Conservation (phyloP, 2,329 filamentous ascomycete species). For the Colletotrichum salicis region DNA sequence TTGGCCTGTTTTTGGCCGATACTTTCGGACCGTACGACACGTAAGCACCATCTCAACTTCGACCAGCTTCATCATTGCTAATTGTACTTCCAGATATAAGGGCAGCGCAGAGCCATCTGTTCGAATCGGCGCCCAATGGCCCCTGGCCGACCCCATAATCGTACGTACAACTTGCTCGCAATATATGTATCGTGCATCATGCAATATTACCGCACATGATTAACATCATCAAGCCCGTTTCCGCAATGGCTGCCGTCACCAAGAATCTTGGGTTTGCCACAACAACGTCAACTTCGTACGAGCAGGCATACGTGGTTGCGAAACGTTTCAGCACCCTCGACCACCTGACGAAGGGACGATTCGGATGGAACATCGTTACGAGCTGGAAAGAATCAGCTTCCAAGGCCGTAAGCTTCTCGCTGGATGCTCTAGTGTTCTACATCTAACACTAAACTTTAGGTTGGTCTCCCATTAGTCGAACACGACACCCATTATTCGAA, state of each 20-base stretch:
- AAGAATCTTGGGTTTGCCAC: slow-evolving; percentile 72
- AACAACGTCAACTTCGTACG: slow-evolving; percentile 71
- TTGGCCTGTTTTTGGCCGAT: slow-evolving; percentile 73
- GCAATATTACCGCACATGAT: background rate
- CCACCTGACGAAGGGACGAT: slow-evolving; percentile 68
- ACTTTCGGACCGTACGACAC: slow-evolving; percentile 66
- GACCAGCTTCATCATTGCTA: background rate
- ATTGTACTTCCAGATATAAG: slow-evolving; percentile 41
- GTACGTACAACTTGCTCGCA: slow-evolving; percentile 45
- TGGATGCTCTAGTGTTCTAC: accelerated
- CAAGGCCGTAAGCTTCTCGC: slow-evolving; percentile 53
- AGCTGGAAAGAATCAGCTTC: slow-evolving; percentile 67
- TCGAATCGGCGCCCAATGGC: slow-evolving; percentile 71
- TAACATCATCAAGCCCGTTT: slow-evolving; percentile 38
- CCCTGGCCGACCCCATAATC: slow-evolving; percentile 71
- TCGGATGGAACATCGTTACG: slow-evolving; percentile 76
- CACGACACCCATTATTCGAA: slow-evolving; percentile 71
- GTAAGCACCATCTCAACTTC: slow-evolving; percentile 51
- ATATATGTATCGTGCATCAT: background rate
- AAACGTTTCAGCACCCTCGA: slow-evolving; percentile 72
- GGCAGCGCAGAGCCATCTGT: slow-evolving; percentile 66
- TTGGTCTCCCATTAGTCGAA: slow-evolving; percentile 62
- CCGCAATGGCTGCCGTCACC: slow-evolving; percentile 72
- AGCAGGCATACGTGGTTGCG: slow-evolving; percentile 69
- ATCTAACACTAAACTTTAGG: slow-evolving; percentile 44